phyloP scores from a whole-genome alignment of 1,284 basidiomycete genomes.

The Leccinum cinnamomeum region DNA sequence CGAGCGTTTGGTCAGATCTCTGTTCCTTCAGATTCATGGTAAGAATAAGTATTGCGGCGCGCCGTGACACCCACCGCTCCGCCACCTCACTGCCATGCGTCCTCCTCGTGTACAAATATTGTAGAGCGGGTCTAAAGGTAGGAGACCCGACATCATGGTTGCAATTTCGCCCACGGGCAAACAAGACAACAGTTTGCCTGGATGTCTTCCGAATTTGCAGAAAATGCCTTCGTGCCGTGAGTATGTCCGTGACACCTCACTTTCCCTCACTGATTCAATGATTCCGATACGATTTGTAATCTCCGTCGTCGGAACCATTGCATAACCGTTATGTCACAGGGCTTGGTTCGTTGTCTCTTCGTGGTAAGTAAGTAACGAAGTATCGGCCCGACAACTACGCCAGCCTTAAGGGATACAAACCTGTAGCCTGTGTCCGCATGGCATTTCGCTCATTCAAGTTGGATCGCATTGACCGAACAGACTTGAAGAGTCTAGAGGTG shows the following conservation, averaged over 20 bases:
- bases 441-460: neutral
- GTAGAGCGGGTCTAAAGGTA: conserved; percentile 2
- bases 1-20: conserved; percentile 10
- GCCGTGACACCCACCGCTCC: conserved; percentile 2
- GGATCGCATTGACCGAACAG: neutral
- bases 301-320: conserved; percentile 3
- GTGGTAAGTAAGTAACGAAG: neutral
- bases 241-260: neutral
- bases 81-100: conserved; percentile 3
- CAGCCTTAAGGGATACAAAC: neutral
- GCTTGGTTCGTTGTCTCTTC: neutral
- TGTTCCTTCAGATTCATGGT: conserved; percentile 13
- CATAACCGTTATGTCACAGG: conserved; percentile 2
- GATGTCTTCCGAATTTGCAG: neutral
- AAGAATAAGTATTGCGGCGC: conserved; percentile 8
- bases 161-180: conserved; percentile 10
- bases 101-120: conserved; percentile 15
- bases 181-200: neutral
- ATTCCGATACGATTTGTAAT: conserved; percentile 5
- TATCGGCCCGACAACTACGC: conserved; percentile 10
- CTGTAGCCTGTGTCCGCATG: conserved; percentile 5
- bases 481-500: neutral
- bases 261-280: conserved; percentile 11
- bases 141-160: neutral
- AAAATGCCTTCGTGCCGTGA: conserved; percentile 3